These are phyloP conservation scores for Aspergillus candidus DNA, from an alignment of 2,329 filamentous ascomycete genomes.

Conservation along the genomic window DNA sequence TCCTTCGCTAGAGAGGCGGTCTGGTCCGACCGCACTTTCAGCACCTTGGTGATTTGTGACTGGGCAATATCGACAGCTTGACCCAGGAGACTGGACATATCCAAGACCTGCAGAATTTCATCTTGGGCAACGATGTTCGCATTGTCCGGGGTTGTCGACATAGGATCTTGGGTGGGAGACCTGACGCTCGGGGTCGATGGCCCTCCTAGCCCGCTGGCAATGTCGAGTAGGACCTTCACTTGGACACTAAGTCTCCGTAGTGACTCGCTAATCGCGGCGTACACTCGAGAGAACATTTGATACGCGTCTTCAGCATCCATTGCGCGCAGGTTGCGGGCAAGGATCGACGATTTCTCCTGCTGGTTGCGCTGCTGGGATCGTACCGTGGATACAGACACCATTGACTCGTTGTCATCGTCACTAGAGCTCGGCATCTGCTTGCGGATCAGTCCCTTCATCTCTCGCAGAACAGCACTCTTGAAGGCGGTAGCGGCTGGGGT, in stretches of 20 bases:
- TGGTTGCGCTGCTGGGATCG: conserved; percentile 64
- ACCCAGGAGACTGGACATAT: conserved; percentile 59
- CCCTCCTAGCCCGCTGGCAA: conserved; percentile 60
- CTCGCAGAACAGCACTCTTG: conserved; percentile 73
- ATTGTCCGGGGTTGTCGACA: conserved; percentile 39
- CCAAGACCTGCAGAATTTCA: conserved; percentile 57
- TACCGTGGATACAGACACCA: conserved; percentile 76
- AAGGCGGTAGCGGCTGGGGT: conserved; percentile 76
- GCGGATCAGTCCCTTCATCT: conserved; percentile 79
- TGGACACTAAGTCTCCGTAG: conserved; percentile 80
- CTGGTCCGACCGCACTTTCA: conserved; percentile 59
- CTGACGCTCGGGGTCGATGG: conserved; percentile 35
- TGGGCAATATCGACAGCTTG: conserved; percentile 63
- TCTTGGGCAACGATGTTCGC: conserved; percentile 43
- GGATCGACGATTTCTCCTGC: conserved; percentile 81
- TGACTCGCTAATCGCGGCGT: conserved; percentile 81
- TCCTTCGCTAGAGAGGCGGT: conserved; percentile 50
- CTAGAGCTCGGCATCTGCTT: conserved; percentile 83
- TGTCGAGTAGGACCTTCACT: conserved; percentile 89
- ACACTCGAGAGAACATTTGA: conserved; percentile 72
- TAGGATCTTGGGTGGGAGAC: conserved; percentile 46
- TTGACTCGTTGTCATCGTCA: conserved; percentile 88
- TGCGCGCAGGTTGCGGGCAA: conserved; percentile 80
- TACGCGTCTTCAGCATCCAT: conserved; percentile 81
- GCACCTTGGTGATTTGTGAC: conserved; percentile 57